Evolutionary conservation across 331 rosid species (phyloP).

Genomic region (Malus hybrid): DNA sequence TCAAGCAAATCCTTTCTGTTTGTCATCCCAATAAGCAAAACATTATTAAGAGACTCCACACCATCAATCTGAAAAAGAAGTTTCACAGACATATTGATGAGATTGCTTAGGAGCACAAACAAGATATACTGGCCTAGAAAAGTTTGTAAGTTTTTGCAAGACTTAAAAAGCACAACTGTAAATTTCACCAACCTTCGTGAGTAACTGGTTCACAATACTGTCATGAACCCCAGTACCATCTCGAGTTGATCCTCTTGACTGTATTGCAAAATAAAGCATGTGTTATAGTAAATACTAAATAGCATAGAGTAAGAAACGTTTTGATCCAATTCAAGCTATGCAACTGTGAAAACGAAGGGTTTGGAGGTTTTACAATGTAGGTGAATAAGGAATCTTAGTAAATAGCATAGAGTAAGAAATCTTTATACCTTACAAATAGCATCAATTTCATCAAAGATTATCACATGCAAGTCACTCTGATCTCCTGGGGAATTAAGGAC

Average conservation of each 20-base stretch:
- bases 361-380: background rate
- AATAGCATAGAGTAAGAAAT: slow-evolving; percentile 1
- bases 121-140: background rate
- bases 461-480: slow-evolving; percentile 94
- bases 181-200: slow-evolving; percentile 67
- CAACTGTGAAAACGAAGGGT: background rate
- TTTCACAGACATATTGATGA: slow-evolving; percentile 14
- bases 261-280: slow-evolving; percentile 16
- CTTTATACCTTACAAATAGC: slow-evolving; percentile 89
- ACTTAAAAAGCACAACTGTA: slow-evolving; percentile 7
- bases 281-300: background rate
- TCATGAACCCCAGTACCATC: slow-evolving; percentile 99
- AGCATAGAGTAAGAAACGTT: background rate
- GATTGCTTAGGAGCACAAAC: background rate
- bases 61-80: slow-evolving; percentile 85
- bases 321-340: background rate
- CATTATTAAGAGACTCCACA: slow-evolving; percentile 94
- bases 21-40: slow-evolving; percentile 98
- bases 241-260: slow-evolving; percentile 96
- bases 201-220: slow-evolving; percentile 96
- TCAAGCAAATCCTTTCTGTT: slow-evolving; percentile 98
- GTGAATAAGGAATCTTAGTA: background rate
- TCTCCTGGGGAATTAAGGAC: slow-evolving; percentile 55
- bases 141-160: background rate
- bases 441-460: slow-evolving; percentile 96